Base-by-base conservation (phyloP, 2,329 filamentous ascomycete species). In the Teratosphaeria gauchensis region DNA sequence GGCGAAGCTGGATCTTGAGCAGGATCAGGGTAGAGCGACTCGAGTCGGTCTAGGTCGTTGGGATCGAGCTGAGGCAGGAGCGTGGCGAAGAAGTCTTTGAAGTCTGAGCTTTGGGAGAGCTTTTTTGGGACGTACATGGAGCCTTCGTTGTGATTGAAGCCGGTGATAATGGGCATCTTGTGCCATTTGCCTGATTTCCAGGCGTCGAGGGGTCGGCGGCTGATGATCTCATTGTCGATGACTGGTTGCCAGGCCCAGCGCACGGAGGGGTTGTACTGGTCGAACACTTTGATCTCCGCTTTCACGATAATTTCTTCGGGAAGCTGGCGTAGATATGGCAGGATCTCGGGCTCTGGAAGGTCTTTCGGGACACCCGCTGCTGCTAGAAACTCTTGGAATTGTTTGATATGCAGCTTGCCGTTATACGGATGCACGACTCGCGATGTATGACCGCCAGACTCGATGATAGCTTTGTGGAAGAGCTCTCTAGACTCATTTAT, bases 91-190 rank as follows among this genome's bases (percentile, higher is more conserved):
- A 89, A 88, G 2, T 69, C 60, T 2, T 76, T 76, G 68, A 89
- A 86, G 11, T 84, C 77, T 0, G 69, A 72, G 11, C 79, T 73
- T 2, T 74, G 75, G 14, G 76, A 72, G 56, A 80, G 76, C 6
- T 69, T 64, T 14, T 74, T 70, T 0, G 84, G 80, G 0, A 89
- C 81, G 67, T 89, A 90, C 42, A 77, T 70, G 0, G 83, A 79
- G 16, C 86, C 87, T 70, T 90, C 87, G 66, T 89, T 84, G 46
- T 83, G 82, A 71, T 85, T 86, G 75, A 85, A 90, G 7, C 87
- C 87, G 0, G 85, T 88, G 54, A 90, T 73, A 54, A 90, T 79
- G 7, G 84, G 83, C 7, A 86, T 76, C 62, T 78, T 77, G 63
- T 85, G 77, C 68, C 78, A 82, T 16, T 74, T 70, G 0, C 78